Conservation (phyloP, 2,329 filamentous ascomycete species). For the Xylariaceae sp. region DNA sequence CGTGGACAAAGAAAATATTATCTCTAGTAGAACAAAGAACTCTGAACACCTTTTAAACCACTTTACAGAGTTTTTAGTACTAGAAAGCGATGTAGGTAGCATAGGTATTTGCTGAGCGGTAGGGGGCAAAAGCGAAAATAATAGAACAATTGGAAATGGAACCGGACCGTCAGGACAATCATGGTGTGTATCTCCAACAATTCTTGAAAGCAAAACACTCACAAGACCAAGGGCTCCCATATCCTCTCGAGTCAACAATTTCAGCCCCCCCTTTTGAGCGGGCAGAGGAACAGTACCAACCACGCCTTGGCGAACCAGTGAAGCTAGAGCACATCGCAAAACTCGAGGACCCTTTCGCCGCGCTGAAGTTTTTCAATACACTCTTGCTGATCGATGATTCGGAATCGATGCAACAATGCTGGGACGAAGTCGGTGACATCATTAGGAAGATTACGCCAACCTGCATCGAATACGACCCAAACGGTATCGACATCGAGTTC, state of each 20-base stretch:
- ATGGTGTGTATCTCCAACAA: constrained; percentile 5
- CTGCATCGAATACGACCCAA: constrained; percentile 67
- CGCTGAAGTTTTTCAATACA: constrained; percentile 71
- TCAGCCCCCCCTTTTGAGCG: constrained; percentile 17
- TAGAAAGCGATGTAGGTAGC: background rate
- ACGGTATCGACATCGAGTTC: constrained; percentile 77
- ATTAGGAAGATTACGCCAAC: constrained; percentile 70
- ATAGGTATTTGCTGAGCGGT: background rate
- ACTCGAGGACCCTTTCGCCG: constrained; percentile 64
- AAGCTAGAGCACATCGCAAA: constrained; percentile 10
- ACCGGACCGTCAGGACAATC: background rate
- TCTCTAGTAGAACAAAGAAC: constrained; percentile 5
- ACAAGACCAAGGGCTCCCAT: constrained; percentile 28
- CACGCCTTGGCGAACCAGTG: background rate
- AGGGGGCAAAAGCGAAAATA: too few relatives aligned
- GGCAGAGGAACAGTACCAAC: background rate
- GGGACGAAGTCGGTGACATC: constrained; percentile 68
- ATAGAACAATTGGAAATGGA: constrained; percentile 2
- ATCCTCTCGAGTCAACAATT: constrained; percentile 29
- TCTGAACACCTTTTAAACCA: background rate
- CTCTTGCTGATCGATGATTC: constrained; percentile 78
- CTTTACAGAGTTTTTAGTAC: background rate
- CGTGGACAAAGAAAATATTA: constrained; percentile 7
- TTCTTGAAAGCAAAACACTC: background rate
- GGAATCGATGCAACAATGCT: constrained; percentile 68